phyloP scores from a whole-genome alignment of 352 stramenopile species.

The Phytophthora hybrid region DNA sequence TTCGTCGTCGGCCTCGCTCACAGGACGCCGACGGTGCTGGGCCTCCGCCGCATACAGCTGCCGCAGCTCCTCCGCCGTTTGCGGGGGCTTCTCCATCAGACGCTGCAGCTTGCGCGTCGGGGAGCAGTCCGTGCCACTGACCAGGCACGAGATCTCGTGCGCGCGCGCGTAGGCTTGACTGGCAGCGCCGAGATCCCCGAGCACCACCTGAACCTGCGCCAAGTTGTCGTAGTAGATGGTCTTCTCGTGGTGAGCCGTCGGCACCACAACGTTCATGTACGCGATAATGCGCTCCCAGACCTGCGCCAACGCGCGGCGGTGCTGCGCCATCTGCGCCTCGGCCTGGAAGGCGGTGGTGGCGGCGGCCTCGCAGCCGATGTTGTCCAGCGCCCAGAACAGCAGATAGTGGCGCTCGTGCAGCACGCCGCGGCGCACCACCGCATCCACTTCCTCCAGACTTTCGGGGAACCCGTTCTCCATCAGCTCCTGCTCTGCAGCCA shows the following conservation, averaged over 20 bases:
- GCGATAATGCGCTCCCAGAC: constrained; percentile 77
- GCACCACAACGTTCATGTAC: constrained; percentile 75
- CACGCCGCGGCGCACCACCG: constrained; percentile 50
- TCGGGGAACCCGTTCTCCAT: constrained; percentile 72
- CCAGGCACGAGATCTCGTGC: constrained; percentile 65
- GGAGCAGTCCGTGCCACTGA: constrained; percentile 67
- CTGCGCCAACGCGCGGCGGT: constrained; percentile 50
- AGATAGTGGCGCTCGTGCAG: constrained; percentile 78
- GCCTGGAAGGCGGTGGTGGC: constrained; percentile 43
- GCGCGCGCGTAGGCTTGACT: constrained; percentile 63
- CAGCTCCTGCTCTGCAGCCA: constrained; percentile 57
- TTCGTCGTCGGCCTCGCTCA: constrained; percentile 42
- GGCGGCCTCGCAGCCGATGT: constrained; percentile 69
- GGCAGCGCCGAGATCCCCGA: constrained; percentile 61
- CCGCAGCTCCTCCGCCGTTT: constrained; percentile 66
- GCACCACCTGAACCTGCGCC: constrained; percentile 73
- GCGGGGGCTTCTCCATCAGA: constrained; percentile 71
- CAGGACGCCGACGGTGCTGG: constrained; percentile 40
- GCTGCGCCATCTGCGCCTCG: constrained; percentile 36
- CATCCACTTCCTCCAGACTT: constrained; percentile 66
- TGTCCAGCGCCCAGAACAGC: constrained; percentile 80
- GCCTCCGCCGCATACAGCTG: constrained; percentile 63
- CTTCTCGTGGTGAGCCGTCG: constrained; percentile 78
- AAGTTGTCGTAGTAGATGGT: constrained; percentile 89
- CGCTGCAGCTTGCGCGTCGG: constrained; percentile 69